Percentiles rank a stretch among this genome's conserved stretches.
These are phyloP conservation scores for Neoboletus magnificus DNA, from an alignment of 768 basidiomycete genomes.

Conservation along the genomic window DNA sequence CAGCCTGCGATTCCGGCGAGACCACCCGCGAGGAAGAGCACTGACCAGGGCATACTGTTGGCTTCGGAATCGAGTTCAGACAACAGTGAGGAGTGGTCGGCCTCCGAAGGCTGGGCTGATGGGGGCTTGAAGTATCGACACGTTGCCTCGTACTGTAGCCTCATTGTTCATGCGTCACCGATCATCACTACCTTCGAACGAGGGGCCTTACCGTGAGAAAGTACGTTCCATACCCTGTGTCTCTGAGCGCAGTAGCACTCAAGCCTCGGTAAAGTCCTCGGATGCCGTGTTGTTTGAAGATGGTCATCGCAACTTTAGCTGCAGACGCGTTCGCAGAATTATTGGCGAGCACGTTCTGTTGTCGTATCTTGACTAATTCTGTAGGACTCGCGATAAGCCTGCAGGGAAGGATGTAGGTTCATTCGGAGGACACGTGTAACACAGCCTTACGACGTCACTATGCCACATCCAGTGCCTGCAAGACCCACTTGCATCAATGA, in stretches of 20 bases:
- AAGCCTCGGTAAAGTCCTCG: constrained; percentile 76
- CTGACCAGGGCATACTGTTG: constrained; percentile 44
- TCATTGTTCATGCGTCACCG: constrained; percentile 4
- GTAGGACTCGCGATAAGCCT: constrained; percentile 80
- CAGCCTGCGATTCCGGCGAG: constrained; percentile 76
- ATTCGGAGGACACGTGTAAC: constrained; percentile 1
- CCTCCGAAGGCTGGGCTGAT: constrained; percentile 1
- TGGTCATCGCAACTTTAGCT: constrained; percentile 49
- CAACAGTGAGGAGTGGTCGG: constrained; percentile 36
- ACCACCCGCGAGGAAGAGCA: constrained; percentile 69
- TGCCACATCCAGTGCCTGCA: constrained; percentile 78
- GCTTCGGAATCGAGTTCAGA: constrained; percentile 41
- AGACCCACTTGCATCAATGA: constrained; percentile 68
- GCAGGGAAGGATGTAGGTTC: not conserved
- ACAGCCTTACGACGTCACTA: constrained; percentile 66
- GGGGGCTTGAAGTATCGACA: constrained; percentile 44
- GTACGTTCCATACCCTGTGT: constrained; percentile 83
- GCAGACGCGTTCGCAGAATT: constrained; percentile 42
- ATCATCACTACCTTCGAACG: not conserved
- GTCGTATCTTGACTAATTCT: constrained; percentile 86
- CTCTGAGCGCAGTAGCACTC: constrained; percentile 68
- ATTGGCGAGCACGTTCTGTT: constrained; percentile 51
- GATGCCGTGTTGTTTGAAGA: constrained; percentile 55
- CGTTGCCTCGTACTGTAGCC: constrained; percentile 58
- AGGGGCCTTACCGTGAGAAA: constrained; percentile 63